Evolutionary conservation across 2,329 filamentous ascomycete genomes (phyloP), one percentile per base, ranked within the genome.

Genomic region (Fragosphaeria purpurea): DNA sequence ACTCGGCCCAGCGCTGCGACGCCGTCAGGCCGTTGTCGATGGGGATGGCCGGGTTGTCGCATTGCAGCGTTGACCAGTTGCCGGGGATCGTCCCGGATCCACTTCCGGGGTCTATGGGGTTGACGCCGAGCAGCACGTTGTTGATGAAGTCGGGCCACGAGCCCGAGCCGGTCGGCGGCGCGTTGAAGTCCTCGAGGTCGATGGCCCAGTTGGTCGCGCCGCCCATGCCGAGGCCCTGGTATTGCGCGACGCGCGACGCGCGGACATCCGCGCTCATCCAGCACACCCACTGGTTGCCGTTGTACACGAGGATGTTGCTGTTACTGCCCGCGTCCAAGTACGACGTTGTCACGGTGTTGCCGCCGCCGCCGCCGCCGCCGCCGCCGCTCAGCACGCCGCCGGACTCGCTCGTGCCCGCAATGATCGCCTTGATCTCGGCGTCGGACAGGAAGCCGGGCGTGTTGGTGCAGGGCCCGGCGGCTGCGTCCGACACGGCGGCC

Each of bases 371-470:
- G 22, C 22, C 22, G 22, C 22, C 22, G 22, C 22, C 22, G 22
- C 22, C 22, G 22, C 22, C 22, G 22, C 22, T n/a, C n/a, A n/a
- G n/a, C n/a, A n/a, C 22, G 22, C 22, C 22, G 22, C 22, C 22
- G 22, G 22, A 22, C 35, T 11, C 7, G 35, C 35, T 37, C 11
- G 35, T 7, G 35, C 11, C 11, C 7, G 35, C 7, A 7, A 52
- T 46, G 30, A 57, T 53, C 5, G 43, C 46, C 8, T 46, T 30
- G 44, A 72, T 67, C 58, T 72, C 69, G 2, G 63, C 62, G 45
- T 69, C 57, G 2, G 67, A 56, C 6, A 72, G 61, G 49, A 70
- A 70, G 3, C 69, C 69, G 0, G 53, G 55, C 0, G 64, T 68
- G 5, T 50, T 53, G 1, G 69, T 73, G 53, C 68, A 72, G 2